phyloP scores from a whole-genome alignment of 1,284 basidiomycete genomes.

The Uromyces viciae-fabae region DNA sequence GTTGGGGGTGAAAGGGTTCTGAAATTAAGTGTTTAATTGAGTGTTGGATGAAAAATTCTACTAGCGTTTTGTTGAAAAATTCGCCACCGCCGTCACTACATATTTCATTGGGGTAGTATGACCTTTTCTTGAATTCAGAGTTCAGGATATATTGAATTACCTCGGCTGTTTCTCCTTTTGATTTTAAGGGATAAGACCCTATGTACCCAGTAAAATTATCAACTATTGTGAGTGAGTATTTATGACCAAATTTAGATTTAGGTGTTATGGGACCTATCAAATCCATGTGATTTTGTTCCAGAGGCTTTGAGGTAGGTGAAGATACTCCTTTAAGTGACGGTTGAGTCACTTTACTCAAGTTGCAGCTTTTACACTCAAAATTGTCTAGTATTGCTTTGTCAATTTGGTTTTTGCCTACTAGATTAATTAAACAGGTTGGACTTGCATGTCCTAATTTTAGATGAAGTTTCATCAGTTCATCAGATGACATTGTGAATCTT shows the following conservation, averaged over 20 bases:
- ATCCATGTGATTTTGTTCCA: neutral
- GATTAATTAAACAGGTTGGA: neutral
- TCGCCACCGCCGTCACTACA: neutral
- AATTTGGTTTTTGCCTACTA: neutral
- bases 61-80: neutral
- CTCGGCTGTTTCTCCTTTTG: neutral
- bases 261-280: neutral
- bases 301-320: neutral
- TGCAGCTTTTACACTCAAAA: neutral
- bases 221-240: neutral
- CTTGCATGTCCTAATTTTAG: too few species aligned
- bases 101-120: neutral
- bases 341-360: neutral
- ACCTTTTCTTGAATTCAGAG: neutral
- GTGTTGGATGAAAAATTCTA: too few species aligned
- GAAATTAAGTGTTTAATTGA: neutral
- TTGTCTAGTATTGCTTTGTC: neutral
- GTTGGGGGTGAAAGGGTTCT: neutral
- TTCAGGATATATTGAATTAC: neutral
- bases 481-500: too few species aligned
- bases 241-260: neutral
- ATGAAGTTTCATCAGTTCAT: too few species aligned
- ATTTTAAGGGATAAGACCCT: neutral
- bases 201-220: neutral
- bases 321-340: neutral